Evolutionary conservation across 768 basidiomycete species (phyloP).

Genomic region (Pisolithus marmoratus): DNA sequence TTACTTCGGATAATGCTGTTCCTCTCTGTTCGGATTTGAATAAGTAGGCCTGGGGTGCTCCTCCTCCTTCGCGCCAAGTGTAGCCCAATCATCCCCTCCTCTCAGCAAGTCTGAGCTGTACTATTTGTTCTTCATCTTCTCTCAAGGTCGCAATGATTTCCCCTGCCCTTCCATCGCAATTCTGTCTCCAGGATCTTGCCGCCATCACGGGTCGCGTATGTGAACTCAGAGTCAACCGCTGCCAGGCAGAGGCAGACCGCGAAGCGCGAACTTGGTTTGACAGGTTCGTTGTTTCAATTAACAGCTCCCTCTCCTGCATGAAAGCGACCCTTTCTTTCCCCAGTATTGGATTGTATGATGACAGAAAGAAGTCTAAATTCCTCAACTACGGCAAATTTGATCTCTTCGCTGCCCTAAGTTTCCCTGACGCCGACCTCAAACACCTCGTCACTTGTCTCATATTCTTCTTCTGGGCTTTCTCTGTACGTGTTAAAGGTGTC

Average conservation of each 20-base stretch:
- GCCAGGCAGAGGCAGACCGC: constrained; percentile 30
- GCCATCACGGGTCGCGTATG: constrained; percentile 32
- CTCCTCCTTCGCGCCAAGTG: constrained; percentile 1
- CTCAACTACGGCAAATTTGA: constrained; percentile 35
- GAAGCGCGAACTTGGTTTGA: constrained; percentile 31
- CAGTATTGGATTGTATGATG: constrained; percentile 31
- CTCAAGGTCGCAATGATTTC: constrained; percentile 21
- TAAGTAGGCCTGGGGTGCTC: constrained; percentile 21
- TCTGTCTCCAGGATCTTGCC: constrained; percentile 30
- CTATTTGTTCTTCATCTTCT: constrained; percentile 4
- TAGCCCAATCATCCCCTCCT: constrained; percentile 7
- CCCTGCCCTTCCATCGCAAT: constrained; percentile 30
- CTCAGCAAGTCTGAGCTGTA: constrained; percentile 26
- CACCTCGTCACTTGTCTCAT: constrained; percentile 33
- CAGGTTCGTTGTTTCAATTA: constrained; percentile 12
- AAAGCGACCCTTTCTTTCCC: neutral
- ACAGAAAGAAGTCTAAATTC: constrained; percentile 29
- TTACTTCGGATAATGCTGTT: constrained; percentile 14
- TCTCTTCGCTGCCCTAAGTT: constrained; percentile 33
- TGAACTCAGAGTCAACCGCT: constrained; percentile 29
- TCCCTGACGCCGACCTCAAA: constrained; percentile 31
- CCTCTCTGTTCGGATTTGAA: constrained; percentile 16
- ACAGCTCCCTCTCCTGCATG: neutral
- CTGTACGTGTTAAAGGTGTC: constrained; percentile 16
- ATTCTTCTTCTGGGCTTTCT: constrained; percentile 36